Evolutionary conservation across 2,329 filamentous ascomycete species (phyloP), one percentile per base, ranked within the genome.

Genomic region (Alternaria infectoria): DNA sequence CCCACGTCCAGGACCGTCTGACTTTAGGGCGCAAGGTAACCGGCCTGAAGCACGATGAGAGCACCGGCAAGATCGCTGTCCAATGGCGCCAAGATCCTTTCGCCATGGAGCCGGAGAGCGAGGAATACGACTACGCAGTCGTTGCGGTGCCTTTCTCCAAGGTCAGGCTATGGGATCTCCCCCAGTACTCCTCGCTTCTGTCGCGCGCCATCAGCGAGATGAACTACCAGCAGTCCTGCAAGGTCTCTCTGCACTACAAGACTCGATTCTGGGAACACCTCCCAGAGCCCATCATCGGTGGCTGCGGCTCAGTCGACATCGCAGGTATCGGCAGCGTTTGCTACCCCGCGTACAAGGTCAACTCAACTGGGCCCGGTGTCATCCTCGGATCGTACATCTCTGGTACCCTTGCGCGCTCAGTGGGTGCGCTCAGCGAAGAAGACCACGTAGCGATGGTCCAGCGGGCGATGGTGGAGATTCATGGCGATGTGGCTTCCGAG

Each of bases 271-370:
- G 86, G 86, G 85, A 87, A 64, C 82, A 87, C 61, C 76, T 85
- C 9, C 74, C 78, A 3, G 75, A 81, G 1, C 85, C 86, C 6
- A 92, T 92, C 74, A 83, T 86, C 62, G 90, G 90, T 12, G 87
- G 89, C 7, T 91, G 89, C 72, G 86, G 85, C 49, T 83, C 83
- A 0, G 85, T 83, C 2, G 86, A 90, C 66, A 89, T 90, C 58
- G 83, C 87, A 0, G 86, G 87, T 25, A 84, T 91, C 58, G 87
- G 88, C 23, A 83, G 78, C 49, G 83, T 90, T 64, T 91, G 89
- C 82, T 92, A 91, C 76, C 90, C 90, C 0, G 85, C 86, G 6
- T 91, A 91, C 80, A 83, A 87, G 65, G 81, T 91, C 75, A 91
- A 91, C 80, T 84, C 84, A 44, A 87, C 86, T 0, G 86, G 88